These are phyloP conservation scores for Phycomyces nitens DNA, from an alignment of 192 early-diverging fungal species.

Conservation along the genomic window DNA sequence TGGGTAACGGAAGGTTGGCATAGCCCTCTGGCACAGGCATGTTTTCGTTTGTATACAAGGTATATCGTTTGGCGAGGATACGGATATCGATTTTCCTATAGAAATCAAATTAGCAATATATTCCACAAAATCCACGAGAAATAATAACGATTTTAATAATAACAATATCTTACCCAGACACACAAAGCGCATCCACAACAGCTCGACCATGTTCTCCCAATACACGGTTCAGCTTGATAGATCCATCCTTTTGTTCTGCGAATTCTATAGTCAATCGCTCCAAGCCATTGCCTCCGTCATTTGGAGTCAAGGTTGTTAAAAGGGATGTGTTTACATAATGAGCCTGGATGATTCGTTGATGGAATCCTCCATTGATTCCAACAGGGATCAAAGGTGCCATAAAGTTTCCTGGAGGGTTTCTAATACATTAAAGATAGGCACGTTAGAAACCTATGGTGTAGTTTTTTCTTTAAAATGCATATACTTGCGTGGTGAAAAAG, in stretches of 20 bases:
- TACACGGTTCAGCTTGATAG: neutral
- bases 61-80: neutral
- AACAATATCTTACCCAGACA: slow-evolving; percentile 1
- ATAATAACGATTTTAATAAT: neutral
- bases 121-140: neutral
- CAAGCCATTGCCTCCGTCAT: neutral
- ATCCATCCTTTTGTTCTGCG: neutral
- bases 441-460: neutral
- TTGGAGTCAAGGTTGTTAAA: neutral
- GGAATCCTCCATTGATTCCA: neutral
- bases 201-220: slow-evolving; percentile 3
- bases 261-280: slow-evolving; percentile 11
- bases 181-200: slow-evolving; percentile 2
- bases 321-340: slow-evolving; percentile 8
- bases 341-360: neutral
- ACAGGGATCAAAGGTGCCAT: slow-evolving; percentile 9
- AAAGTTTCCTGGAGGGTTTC: slow-evolving; percentile 12
- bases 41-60: neutral
- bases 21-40: neutral
- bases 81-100: neutral
- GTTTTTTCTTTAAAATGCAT: too few species aligned
- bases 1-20: neutral
- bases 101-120: too few species aligned
- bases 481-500: neutral
- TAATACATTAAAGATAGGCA: neutral